Conservation (phyloP, 2,329 filamentous ascomycete genomes). For the Akanthomyces lecanii region DNA sequence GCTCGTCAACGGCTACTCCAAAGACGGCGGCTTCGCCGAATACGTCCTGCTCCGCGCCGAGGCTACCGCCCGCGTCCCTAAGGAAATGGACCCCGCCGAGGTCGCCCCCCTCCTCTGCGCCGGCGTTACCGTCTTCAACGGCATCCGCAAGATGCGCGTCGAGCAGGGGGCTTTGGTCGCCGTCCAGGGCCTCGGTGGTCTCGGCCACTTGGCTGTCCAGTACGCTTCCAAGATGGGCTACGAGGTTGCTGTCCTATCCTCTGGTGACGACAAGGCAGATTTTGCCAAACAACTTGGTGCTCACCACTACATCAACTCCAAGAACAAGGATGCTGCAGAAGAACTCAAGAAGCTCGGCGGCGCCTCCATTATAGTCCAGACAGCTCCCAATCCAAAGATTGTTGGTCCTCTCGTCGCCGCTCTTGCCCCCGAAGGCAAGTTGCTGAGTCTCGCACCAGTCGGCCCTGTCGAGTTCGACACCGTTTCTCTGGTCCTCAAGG, state of each 20-base stretch:
- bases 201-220: conserved; percentile 74
- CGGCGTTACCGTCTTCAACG: conserved; percentile 61
- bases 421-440: conserved; percentile 50
- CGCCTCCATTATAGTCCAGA: conserved; percentile 57
- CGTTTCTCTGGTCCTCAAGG: conserved; percentile 40
- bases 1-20: conserved; percentile 57
- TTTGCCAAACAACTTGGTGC: conserved; percentile 53
- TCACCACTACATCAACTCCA: conserved; percentile 47
- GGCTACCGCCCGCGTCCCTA: conserved; percentile 54
- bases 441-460: conserved; percentile 55
- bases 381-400: conserved; percentile 55
- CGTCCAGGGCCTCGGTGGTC: conserved; percentile 67
- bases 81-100: conserved; percentile 46
- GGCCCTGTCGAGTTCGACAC: conserved; percentile 44
- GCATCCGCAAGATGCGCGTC: conserved; percentile 50
- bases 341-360: conserved; percentile 55
- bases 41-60: conserved; percentile 58
- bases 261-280: conserved; percentile 61
- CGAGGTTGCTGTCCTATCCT: conserved; percentile 63
- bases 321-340: conserved; percentile 43
- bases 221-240: conserved; percentile 75
- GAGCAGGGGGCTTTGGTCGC: conserved; percentile 51
- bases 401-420: conserved; percentile 51
- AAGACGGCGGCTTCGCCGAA: conserved; percentile 65
- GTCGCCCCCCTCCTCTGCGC: conserved; percentile 60